Evolutionary conservation across 768 basidiomycete species (phyloP).

Genomic region (Lentinula aciculospora): DNA sequence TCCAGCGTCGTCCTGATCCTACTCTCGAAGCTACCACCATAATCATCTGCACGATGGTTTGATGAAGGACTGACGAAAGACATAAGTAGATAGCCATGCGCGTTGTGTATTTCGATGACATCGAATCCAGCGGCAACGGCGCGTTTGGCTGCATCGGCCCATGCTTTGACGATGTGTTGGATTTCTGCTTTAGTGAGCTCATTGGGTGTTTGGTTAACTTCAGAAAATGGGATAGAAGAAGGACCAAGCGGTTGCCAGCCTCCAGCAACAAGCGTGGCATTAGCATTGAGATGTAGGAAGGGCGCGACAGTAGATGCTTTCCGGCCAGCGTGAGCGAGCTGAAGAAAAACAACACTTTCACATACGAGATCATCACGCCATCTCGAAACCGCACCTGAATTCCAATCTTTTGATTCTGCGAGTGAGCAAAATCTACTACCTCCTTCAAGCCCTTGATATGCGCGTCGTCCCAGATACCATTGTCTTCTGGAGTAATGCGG

Average conservation of each 20-base stretch:
- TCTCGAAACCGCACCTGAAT: constrained; percentile 52
- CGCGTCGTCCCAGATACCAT: constrained; percentile 58
- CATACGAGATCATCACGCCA: constrained; percentile 34
- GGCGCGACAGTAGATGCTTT: constrained; percentile 63
- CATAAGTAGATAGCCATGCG: constrained; percentile 57
- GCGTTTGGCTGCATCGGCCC: constrained; percentile 42
- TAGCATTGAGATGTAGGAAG: constrained; percentile 40
- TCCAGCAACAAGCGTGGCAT: constrained; percentile 30
- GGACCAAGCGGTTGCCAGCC: constrained; percentile 60
- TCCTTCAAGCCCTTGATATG: constrained; percentile 42
- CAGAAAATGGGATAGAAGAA: constrained; percentile 39
- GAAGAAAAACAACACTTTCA: constrained; percentile 12
- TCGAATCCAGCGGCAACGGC: constrained; percentile 57
- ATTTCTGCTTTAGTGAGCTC: constrained; percentile 55
- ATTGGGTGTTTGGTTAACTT: constrained; percentile 44
- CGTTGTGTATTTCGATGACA: constrained; percentile 57
- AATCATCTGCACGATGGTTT: constrained; percentile 63
- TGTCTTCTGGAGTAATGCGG: constrained; percentile 62
- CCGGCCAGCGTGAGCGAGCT: constrained; percentile 68
- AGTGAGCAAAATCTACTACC: constrained; percentile 68
- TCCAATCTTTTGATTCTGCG: constrained; percentile 61
- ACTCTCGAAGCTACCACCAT: constrained; percentile 71
- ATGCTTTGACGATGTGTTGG: constrained; percentile 49
- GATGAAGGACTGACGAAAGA: constrained; percentile 53
- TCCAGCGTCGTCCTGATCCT: constrained; percentile 57